Conservation (phyloP, 73 alveolate genomes). For the Uronychia setigera region DNA sequence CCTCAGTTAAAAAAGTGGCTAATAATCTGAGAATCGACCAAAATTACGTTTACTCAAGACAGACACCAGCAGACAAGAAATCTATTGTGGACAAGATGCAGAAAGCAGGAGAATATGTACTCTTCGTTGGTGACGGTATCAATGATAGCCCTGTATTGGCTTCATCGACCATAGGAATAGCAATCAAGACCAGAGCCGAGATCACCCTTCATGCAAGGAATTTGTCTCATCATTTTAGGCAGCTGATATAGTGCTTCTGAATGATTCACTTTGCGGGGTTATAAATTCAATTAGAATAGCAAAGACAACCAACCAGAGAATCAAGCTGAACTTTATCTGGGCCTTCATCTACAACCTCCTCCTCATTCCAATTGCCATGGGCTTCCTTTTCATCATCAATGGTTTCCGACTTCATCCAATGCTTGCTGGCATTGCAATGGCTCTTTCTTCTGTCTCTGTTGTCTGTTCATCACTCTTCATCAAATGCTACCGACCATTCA, state of each 20-base stretch:
- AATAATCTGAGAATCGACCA: slow-evolving; percentile 61
- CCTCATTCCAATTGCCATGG: slow-evolving; percentile 82
- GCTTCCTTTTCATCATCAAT: slow-evolving; percentile 40
- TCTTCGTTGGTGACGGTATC: slow-evolving; percentile 96
- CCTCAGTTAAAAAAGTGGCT: slow-evolving; percentile 73
- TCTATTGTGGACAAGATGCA: slow-evolving; percentile 10
- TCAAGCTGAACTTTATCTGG: slow-evolving; percentile 77
- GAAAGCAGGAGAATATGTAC: slow-evolving; percentile 64
- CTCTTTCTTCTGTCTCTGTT: slow-evolving; percentile 62
- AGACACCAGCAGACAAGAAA: slow-evolving; percentile 64
- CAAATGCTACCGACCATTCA: slow-evolving; percentile 51
- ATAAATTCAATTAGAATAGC: slow-evolving; percentile 52
- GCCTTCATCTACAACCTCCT: slow-evolving; percentile 72
- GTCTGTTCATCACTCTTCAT: slow-evolving; percentile 63
- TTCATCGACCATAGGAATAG: slow-evolving; percentile 91
- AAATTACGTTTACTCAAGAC: slow-evolving; percentile 69
- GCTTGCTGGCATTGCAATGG: slow-evolving; percentile 81
- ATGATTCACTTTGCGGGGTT: slow-evolving; percentile 52
- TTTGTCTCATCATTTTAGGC: slow-evolving; percentile 35
- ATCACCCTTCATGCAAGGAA: slow-evolving; percentile 59
- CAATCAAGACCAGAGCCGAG: slow-evolving; percentile 90
- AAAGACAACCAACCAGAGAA: slow-evolving; percentile 47
- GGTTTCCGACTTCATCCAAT: slow-evolving; percentile 57
- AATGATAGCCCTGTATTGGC: slow-evolving; percentile 95
- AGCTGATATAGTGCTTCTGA: slow-evolving; percentile 81